Evolutionary conservation across 345 rosid species (phyloP).

Genomic region (Diplotaxis tenuifolia): DNA sequence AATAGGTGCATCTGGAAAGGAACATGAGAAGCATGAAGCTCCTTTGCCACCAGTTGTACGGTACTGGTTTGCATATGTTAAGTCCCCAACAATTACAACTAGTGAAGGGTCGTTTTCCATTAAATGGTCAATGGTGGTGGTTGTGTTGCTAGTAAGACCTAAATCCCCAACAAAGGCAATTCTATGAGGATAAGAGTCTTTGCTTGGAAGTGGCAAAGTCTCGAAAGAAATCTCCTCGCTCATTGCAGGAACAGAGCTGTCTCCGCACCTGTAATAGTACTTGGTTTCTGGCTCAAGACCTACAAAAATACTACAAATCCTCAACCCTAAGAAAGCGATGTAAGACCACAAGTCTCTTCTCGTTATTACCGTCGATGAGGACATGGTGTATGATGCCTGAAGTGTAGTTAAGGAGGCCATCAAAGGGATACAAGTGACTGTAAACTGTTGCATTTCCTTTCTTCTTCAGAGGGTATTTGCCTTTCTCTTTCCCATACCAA

Average conservation of each 20-base stretch:
- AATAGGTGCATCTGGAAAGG: slow-evolving; percentile 71
- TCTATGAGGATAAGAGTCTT: slow-evolving; percentile 55
- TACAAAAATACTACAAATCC: slow-evolving; percentile 26
- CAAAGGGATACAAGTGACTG: slow-evolving; percentile 73
- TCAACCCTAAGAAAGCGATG: slow-evolving; percentile 38
- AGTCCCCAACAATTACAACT: slow-evolving; percentile 75
- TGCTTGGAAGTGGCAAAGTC: slow-evolving; percentile 53
- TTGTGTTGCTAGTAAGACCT: slow-evolving; percentile 80
- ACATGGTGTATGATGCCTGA: slow-evolving; percentile 89
- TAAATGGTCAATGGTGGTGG: slow-evolving; percentile 71
- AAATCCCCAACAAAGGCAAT: slow-evolving; percentile 76
- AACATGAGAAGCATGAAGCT: slow-evolving; percentile 66
- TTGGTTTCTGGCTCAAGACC: slow-evolving; percentile 62
- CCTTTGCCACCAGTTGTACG: slow-evolving; percentile 76
- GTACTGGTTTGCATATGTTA: slow-evolving; percentile 80
- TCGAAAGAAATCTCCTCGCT: slow-evolving; percentile 57
- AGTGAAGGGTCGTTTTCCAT: slow-evolving; percentile 61
- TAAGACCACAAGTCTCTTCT: slow-evolving; percentile 25
- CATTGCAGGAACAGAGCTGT: slow-evolving; percentile 71
- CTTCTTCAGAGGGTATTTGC: slow-evolving; percentile 39
- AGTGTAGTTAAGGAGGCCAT: slow-evolving; percentile 77
- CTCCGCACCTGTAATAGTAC: slow-evolving; percentile 74
- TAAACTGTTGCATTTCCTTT: slow-evolving; percentile 62
- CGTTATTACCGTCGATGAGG: slow-evolving; percentile 51
- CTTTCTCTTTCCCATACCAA: slow-evolving; percentile 61